These are phyloP conservation scores for Ramaria sp. DNA, from an alignment of 768 basidiomycete genomes.

Conservation along the genomic window DNA sequence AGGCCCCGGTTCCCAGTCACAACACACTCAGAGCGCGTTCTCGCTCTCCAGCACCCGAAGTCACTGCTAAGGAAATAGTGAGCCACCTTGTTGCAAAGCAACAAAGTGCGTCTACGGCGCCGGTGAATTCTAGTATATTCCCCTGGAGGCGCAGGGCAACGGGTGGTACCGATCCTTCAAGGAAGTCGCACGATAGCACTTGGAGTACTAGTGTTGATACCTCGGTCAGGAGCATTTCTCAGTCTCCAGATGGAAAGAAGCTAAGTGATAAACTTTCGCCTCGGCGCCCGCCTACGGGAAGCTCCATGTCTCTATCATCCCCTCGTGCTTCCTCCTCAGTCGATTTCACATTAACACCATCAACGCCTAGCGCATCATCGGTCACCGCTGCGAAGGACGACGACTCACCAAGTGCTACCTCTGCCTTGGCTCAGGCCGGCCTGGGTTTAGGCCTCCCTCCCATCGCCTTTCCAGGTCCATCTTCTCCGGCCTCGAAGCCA, in stretches of 20 bases:
- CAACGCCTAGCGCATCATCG: background rate
- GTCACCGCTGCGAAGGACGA: background rate
- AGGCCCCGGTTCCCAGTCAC: background rate
- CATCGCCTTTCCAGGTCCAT: constrained; percentile 29
- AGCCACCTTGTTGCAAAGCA: constrained; percentile 5
- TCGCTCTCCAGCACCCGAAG: constrained; percentile 1
- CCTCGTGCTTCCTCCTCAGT: constrained; percentile 1
- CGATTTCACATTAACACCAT: constrained; percentile 2
- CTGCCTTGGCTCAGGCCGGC: constrained; percentile 43
- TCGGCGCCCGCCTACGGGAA: background rate
- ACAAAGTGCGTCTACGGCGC: background rate
- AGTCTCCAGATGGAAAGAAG: background rate
- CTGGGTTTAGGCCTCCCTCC: constrained; percentile 50
- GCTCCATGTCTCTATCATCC: background rate
- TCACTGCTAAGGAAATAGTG: constrained; percentile 3
- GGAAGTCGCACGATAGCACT: background rate
- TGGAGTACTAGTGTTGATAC: background rate
- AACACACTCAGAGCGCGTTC: background rate
- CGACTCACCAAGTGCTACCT: constrained; percentile 11
- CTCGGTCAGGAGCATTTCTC: background rate
- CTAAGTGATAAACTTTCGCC: background rate
- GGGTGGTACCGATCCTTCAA: background rate
- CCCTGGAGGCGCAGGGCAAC: constrained; percentile 5
- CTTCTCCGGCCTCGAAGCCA: constrained; percentile 13
- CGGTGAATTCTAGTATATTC: background rate